Evolutionary conservation across 306 rosid genomes (phyloP).

Genomic region (Cicer cuneatum): DNA sequence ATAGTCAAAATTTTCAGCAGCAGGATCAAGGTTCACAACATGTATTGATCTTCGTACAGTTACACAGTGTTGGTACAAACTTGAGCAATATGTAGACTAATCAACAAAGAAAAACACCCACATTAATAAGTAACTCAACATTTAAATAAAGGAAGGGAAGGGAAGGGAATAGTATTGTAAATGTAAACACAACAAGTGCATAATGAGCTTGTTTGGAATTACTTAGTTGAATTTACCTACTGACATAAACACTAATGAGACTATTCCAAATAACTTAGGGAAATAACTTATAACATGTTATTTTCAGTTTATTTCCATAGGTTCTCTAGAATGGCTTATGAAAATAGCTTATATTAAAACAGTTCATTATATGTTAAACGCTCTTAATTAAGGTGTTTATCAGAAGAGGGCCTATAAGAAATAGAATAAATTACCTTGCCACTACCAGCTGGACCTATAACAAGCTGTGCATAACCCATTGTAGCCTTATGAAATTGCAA

Average conservation of each 20-base stretch:
- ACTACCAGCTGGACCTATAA: conserved; percentile 74
- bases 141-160: neutral
- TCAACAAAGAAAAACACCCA: conserved; percentile 20
- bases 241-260: no score
- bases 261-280: no score
- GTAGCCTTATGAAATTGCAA: conserved; percentile 30
- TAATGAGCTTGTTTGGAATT: no score
- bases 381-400: neutral
- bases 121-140: conserved; percentile 20
- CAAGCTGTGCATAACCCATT: conserved; percentile 72
- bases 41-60: conserved; percentile 59
- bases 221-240: no score
- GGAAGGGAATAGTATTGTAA: neutral
- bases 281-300: no score
- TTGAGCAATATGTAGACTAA: conserved; percentile 87
- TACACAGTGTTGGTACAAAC: conserved; percentile 69
- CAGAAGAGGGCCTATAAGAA: neutral
- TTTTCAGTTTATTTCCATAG: no score
- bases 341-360: neutral
- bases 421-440: conserved; percentile 60
- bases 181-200: neutral
- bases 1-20: conserved; percentile 94
- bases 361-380: neutral
- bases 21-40: conserved; percentile 89
- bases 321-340: no score